These are phyloP conservation scores for Macrolepiota albuminosa DNA, from an alignment of 768 basidiomycete species.

Conservation along the genomic window DNA sequence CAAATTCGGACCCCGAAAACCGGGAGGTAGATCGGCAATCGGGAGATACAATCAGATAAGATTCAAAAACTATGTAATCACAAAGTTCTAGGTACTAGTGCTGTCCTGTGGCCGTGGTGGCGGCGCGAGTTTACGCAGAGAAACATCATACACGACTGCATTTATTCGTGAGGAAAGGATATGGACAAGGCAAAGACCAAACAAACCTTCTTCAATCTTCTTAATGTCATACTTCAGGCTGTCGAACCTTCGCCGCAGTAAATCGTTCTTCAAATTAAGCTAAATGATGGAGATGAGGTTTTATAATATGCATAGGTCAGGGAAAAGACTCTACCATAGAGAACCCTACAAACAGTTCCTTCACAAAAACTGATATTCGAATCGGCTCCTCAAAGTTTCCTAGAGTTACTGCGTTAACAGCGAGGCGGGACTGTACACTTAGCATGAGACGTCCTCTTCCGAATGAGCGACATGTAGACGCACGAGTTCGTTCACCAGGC, in stretches of 20 bases:
- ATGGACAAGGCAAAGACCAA: neutral
- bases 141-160: slow-evolving; percentile 82
- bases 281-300: slow-evolving; percentile 20
- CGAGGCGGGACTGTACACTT: slow-evolving; percentile 59
- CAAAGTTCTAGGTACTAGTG: neutral
- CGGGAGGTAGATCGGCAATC: slow-evolving; percentile 8
- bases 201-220: slow-evolving; percentile 80
- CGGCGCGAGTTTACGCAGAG: slow-evolving; percentile 57
- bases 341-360: slow-evolving; percentile 80
- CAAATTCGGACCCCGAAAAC: slow-evolving; percentile 7
- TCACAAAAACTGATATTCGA: slow-evolving; percentile 73
- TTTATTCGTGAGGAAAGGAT: neutral
- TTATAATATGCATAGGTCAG: neutral
- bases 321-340: slow-evolving; percentile 52
- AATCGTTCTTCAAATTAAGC: slow-evolving; percentile 82
- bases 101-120: neutral
- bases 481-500: slow-evolving; percentile 76
- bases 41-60: slow-evolving; percentile 9
- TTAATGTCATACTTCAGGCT: slow-evolving; percentile 84
- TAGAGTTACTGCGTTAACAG: slow-evolving; percentile 78
- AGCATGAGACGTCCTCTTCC: neutral
- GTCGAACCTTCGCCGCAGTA: slow-evolving; percentile 70
- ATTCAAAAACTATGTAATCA: neutral
- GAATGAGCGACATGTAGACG: slow-evolving; percentile 15
- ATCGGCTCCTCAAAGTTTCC: slow-evolving; percentile 78